Base-by-base conservation (phyloP, 139 green algal species). In the Mesostigma viride region DNA sequence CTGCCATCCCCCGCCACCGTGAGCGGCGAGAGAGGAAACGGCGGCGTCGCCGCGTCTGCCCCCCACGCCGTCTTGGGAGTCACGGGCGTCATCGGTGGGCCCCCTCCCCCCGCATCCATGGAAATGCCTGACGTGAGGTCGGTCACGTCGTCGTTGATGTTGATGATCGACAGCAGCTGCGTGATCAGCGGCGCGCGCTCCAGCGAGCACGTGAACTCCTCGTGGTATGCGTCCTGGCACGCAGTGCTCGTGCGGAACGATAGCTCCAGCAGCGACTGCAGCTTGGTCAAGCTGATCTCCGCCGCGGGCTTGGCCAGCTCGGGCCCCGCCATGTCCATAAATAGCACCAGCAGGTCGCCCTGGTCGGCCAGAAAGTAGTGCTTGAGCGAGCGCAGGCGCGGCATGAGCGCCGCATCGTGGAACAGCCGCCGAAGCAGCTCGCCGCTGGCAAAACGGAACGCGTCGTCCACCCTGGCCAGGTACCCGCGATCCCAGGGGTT, bases 291-390 rank as follows among this genome's bases (percentile, higher is more conserved):
- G 32, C 68, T 74, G 47, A 95, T 80, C 31, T 77, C 63, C 32
- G 65, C 67, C 5, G 79, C 72, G 0, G 57, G 62, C 53, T 81
- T 83, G 5, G 26, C 26, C 35, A 96, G 77, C 78, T 96, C 90
- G 17, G 85, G 80, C 44, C 79, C 64, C 0, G 86, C 86, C 3
- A 70, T 79, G 70, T 95, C 89, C 74, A 92, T 81, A 31, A 94
- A 83, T 68, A 84, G 76, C 24, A 88, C 51, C 44, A 95, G 67
- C 59, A 92, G 79, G 76, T 96, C 90, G 53, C 90, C 89, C 75
- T 86, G 82, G 47, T 89, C 86, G n/a, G 89, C 57, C n/a, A 96
- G 78, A 71, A 95, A 95, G 76, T 90, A 94, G 74, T 86, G 84
- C 79, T 95, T 95, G 36, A 95, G 68, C 22, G 81, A 86, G 0